Evolutionary conservation across 345 rosid genomes (phyloP).

Genomic region (Alliaria petiolata): DNA sequence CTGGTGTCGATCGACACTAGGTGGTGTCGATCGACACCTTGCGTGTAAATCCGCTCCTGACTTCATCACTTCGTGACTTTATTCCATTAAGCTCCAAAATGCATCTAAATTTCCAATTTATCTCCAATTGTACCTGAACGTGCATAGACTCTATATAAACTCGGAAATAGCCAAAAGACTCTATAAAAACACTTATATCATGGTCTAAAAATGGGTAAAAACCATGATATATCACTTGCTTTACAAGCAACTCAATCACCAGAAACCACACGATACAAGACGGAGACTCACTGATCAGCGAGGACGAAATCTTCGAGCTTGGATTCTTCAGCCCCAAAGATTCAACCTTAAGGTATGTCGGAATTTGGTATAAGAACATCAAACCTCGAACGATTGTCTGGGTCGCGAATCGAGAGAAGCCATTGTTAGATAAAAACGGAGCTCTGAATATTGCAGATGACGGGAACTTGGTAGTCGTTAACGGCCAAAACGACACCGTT

Average conservation of each 20-base stretch:
- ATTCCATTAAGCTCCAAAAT: no score
- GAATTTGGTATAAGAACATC: constrained; percentile 56
- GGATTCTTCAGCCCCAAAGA: constrained; percentile 57
- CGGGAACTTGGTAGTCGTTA: constrained; percentile 33
- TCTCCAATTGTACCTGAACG: no score
- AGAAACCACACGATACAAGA: constrained; percentile 39
- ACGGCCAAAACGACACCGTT: constrained; percentile 1
- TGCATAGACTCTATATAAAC: no score
- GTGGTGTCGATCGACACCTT: no score
- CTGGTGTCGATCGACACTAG: no score
- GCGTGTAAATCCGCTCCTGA: no score
- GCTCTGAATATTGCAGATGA: constrained; percentile 35
- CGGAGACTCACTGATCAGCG: constrained; percentile 44
- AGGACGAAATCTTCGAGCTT: constrained; percentile 36
- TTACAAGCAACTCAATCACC: constrained; percentile 32
- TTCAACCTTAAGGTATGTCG: constrained; percentile 47
- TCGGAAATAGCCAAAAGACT: no score
- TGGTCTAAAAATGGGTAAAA: no score
- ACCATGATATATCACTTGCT: no score
- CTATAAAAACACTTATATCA: no score
- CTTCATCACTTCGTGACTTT: no score
- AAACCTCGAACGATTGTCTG: constrained; percentile 41
- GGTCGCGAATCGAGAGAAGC: constrained; percentile 64
- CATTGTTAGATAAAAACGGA: constrained; percentile 43
- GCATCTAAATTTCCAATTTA: no score